phyloP scores from a whole-genome alignment of 2,329 filamentous ascomycete species.

The Ophiosphaerella narmari region DNA sequence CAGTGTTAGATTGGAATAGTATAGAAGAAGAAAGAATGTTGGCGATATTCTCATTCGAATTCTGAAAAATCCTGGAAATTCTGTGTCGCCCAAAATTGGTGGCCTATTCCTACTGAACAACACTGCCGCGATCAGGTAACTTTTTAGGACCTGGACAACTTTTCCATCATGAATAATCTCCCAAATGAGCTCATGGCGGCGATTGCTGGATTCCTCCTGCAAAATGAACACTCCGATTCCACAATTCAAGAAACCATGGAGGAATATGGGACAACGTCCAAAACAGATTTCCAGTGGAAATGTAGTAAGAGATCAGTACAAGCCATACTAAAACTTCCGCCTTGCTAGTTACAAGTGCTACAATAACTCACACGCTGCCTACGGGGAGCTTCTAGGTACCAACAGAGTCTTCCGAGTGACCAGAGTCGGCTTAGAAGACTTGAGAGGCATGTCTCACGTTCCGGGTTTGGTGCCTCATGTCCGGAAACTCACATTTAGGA shows the following conservation, averaged over 20 bases:
- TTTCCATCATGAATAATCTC: slow-evolving; percentile 1
- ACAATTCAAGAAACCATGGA: background rate
- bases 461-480: background rate
- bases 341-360: background rate
- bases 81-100: background rate
- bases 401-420: slow-evolving; percentile 3
- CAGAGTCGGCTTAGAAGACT: slow-evolving; percentile 2
- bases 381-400: background rate
- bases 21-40: too few relatives aligned
- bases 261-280: background rate
- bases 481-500: slow-evolving; percentile 6
- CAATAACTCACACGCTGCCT: slow-evolving; percentile 1
- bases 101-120: background rate
- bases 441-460: background rate
- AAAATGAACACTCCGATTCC: background rate
- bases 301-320: background rate
- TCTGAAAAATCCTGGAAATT: too few relatives aligned
- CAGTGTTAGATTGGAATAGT: too few relatives aligned
- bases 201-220: background rate
- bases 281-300: background rate
- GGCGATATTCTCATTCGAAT: too few relatives aligned
- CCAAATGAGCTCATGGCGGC: background rate
- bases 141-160: background rate
- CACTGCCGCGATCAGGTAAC: background rate
- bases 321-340: slow-evolving; percentile 6